phyloP scores from a whole-genome alignment of 2,329 filamentous ascomycete species.

The Monosporascus ibericus region DNA sequence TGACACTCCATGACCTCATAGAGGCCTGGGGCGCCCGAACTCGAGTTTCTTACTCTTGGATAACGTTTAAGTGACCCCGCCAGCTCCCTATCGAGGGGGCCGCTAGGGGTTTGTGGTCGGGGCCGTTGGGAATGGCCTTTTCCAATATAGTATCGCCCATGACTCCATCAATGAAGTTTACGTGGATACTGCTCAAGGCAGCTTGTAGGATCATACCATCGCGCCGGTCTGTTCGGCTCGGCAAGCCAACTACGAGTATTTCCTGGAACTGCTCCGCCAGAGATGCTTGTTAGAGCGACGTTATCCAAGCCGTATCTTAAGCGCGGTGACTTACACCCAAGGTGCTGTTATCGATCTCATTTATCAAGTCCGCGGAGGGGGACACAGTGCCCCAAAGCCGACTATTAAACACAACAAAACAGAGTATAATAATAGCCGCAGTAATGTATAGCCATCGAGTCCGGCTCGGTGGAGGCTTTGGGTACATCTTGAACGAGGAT shows the following conservation, averaged over 20 bases:
- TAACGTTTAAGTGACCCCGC: slow-evolving; percentile 25
- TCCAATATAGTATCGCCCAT: slow-evolving; percentile 21
- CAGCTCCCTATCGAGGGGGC: slow-evolving; percentile 15
- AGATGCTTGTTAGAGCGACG: neutral
- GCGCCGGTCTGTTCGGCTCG: slow-evolving; percentile 29
- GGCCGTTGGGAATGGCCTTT: slow-evolving; percentile 5
- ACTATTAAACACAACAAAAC: no score
- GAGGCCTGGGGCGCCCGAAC: no score
- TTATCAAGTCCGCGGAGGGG: neutral
- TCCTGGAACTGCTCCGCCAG: slow-evolving; percentile 24
- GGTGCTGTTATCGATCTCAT: neutral
- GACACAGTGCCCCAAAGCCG: no score
- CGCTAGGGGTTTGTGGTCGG: slow-evolving; percentile 7
- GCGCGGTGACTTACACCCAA: neutral
- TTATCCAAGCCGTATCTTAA: neutral
- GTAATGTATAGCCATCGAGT: no score
- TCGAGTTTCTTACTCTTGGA: slow-evolving; percentile 5
- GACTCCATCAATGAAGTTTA: slow-evolving; percentile 31
- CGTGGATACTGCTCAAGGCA: slow-evolving; percentile 24
- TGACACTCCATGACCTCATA: no score
- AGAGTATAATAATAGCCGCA: no score
- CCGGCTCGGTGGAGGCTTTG: no score
- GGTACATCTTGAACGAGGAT: no score
- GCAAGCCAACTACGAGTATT: slow-evolving; percentile 33
- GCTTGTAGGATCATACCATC: slow-evolving; percentile 31